Conservation (phyloP, 179 eudicot species). For the Silene vulgaris region DNA sequence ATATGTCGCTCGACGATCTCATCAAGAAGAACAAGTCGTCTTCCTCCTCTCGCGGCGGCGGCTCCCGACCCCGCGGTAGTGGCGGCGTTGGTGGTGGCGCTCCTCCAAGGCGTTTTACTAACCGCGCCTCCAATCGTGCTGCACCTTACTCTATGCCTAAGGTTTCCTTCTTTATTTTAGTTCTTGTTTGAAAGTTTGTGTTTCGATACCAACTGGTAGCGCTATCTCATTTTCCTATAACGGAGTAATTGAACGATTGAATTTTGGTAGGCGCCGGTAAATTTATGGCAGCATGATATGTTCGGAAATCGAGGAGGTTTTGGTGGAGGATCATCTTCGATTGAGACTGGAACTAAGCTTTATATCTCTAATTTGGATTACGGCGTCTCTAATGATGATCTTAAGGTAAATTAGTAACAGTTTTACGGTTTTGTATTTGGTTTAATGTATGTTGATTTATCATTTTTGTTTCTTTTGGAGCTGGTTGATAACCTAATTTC, state of each 20-base stretch:
- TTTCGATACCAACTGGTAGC: neutral
- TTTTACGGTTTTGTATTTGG: neutral
- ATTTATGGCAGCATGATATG: slow-evolving; percentile 60
- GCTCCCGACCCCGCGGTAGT: slow-evolving; percentile 31
- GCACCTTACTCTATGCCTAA: slow-evolving; percentile 40
- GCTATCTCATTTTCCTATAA: neutral
- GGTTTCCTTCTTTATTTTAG: slow-evolving; percentile 16
- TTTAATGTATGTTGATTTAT: neutral
- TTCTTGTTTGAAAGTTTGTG: no score
- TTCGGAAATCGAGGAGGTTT: slow-evolving; percentile 36
- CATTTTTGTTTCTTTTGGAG: neutral
- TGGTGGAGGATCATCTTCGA: slow-evolving; percentile 31
- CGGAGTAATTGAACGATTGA: neutral
- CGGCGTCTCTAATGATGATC: slow-evolving; percentile 60
- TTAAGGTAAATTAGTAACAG: slow-evolving; percentile 36
- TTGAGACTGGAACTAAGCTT: slow-evolving; percentile 67
- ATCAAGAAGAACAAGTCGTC: slow-evolving; percentile 62
- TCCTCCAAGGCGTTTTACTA: slow-evolving; percentile 40
- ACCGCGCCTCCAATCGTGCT: slow-evolving; percentile 35
- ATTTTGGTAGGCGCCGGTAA: slow-evolving; percentile 40
- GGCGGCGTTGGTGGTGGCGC: slow-evolving; percentile 33
- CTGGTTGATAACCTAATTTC: neutral
- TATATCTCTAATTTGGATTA: slow-evolving; percentile 61
- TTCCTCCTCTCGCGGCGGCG: slow-evolving; percentile 33
- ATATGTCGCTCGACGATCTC: slow-evolving; percentile 62